These are phyloP conservation scores for Sonneratia caseolaris DNA, from an alignment of 345 rosid species.

Conservation along the genomic window DNA sequence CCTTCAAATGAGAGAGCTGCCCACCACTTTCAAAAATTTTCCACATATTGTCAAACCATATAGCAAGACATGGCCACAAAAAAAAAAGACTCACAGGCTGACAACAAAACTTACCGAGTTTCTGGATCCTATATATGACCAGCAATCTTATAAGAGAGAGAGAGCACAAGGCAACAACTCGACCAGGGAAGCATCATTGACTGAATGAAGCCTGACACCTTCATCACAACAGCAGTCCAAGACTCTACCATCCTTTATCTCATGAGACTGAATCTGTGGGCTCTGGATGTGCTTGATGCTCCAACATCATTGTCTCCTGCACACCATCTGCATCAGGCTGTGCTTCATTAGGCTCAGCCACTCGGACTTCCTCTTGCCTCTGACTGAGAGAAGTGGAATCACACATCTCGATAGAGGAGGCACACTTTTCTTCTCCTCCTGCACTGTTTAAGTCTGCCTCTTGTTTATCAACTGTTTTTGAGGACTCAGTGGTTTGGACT, in stretches of 20 bases:
- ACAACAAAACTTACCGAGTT: background rate
- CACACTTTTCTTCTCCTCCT: conserved; percentile 20
- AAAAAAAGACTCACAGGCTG: background rate
- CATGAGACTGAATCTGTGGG: background rate
- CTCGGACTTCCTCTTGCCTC: conserved; percentile 22
- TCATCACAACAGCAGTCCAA: background rate
- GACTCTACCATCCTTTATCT: background rate
- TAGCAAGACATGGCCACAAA: background rate
- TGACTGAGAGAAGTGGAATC: conserved; percentile 11
- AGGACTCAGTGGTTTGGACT: conserved; percentile 13
- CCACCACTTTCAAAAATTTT: background rate
- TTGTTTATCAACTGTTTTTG: conserved; percentile 16
- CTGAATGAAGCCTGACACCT: background rate
- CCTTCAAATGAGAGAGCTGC: background rate
- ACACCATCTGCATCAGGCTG: conserved; percentile 20
- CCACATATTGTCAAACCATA: background rate
- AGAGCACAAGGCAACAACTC: background rate
- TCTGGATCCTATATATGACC: conserved; percentile 1
- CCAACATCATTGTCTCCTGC: conserved; percentile 30
- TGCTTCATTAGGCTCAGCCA: conserved; percentile 23
- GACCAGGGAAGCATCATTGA: background rate
- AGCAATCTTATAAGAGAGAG: background rate
- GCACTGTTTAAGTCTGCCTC: conserved; percentile 6
- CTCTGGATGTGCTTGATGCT: conserved; percentile 16
- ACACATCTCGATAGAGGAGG: conserved; percentile 8